Conservation (phyloP, 192 early-diverging fungal genomes). For the Coemansia sp. region DNA sequence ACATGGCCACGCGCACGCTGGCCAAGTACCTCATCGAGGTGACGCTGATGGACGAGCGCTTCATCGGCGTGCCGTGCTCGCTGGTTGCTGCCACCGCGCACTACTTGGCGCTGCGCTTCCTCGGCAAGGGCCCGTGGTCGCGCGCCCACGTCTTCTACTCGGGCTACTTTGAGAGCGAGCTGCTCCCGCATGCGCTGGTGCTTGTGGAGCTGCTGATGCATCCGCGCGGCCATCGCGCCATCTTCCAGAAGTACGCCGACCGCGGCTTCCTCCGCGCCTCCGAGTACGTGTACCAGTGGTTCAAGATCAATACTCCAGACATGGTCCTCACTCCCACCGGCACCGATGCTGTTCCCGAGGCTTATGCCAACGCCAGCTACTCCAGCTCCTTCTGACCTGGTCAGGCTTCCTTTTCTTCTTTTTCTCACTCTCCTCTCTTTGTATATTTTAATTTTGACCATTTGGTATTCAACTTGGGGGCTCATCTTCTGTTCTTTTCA, state of each 20-base stretch:
- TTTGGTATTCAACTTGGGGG: not conserved
- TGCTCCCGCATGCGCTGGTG: constrained; percentile 47
- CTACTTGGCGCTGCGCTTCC: constrained; percentile 46
- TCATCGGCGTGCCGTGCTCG: constrained; percentile 54
- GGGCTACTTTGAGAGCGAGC: constrained; percentile 67
- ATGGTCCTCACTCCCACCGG: constrained; percentile 12
- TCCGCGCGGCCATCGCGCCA: constrained; percentile 36
- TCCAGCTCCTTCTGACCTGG: not conserved
- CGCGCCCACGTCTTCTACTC: constrained; percentile 63
- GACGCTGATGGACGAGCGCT: constrained; percentile 60
- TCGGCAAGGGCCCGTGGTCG: constrained; percentile 53
- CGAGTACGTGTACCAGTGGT: constrained; percentile 42
- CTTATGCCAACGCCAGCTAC: not conserved
- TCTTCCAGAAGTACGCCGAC: constrained; percentile 55
- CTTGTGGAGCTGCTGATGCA: constrained; percentile 59
- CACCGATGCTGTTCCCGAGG: constrained; percentile 8
- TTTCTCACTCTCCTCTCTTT: constrained; percentile 4
- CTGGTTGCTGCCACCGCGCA: constrained; percentile 54
- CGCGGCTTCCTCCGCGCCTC: constrained; percentile 44
- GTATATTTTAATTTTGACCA: constrained; percentile 1
- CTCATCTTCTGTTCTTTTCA: not conserved
- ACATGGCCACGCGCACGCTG: constrained; percentile 57
- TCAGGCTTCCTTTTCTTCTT: constrained; percentile 5
- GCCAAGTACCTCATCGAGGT: constrained; percentile 65
- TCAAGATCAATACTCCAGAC: constrained; percentile 12